Conservation (phyloP, 352 stramenopile species). For the Globisporangium solare region DNA sequence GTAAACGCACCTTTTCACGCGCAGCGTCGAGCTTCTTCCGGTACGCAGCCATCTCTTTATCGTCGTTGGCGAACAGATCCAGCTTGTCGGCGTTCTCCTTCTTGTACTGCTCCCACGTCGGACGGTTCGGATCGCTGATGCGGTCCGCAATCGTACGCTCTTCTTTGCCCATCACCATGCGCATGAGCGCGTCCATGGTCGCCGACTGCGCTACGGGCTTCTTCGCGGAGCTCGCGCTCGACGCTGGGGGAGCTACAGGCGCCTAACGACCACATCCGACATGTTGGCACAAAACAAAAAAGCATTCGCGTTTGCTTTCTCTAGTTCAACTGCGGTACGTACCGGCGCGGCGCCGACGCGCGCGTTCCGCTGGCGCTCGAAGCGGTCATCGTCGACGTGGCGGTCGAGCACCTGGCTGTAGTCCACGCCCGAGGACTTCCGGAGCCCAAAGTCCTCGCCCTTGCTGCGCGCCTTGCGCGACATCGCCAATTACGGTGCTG, state of each 20-base stretch:
- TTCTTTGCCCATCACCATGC: conserved; percentile 90
- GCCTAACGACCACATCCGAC: conserved; percentile 4
- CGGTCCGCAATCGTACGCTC: conserved; percentile 93
- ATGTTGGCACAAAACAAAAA: background rate
- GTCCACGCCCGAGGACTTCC: conserved; percentile 77
- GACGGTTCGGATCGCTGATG: conserved; percentile 91
- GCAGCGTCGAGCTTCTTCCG: conserved; percentile 89
- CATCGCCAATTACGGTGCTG: conserved; percentile 15
- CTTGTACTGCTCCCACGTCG: conserved; percentile 96
- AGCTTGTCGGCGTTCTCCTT: conserved; percentile 95
- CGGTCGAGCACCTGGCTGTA: conserved; percentile 79
- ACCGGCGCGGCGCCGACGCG: conserved; percentile 36
- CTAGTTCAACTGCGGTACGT: background rate
- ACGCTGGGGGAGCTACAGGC: background rate
- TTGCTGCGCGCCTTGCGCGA: conserved; percentile 21
- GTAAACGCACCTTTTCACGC: conserved; percentile 71
- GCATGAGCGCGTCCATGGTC: conserved; percentile 93
- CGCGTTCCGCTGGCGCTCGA: conserved; percentile 66
- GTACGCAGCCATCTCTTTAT: conserved; percentile 94
- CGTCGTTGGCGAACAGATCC: conserved; percentile 76
- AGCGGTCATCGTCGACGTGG: conserved; percentile 82
- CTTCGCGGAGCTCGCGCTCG: conserved; percentile 1
- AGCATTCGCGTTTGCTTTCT: no score
- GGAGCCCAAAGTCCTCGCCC: conserved; percentile 62
- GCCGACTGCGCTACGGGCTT: conserved; percentile 43